Evolutionary conservation across 129 eudicot genomes (phyloP), one percentile per base, ranked within the genome.

Genomic region (Lactuca sativa): DNA sequence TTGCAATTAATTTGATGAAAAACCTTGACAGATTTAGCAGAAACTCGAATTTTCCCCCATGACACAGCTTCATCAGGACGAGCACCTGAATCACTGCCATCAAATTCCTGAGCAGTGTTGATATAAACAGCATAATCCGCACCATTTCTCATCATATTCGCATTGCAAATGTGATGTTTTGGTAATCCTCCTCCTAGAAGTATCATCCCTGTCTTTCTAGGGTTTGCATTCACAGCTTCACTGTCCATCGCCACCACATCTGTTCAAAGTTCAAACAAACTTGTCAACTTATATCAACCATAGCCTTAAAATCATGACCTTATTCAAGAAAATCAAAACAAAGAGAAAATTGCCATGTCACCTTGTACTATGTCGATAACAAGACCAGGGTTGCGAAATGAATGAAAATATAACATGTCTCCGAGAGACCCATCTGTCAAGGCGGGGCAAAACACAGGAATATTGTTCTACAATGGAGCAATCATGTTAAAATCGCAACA

Each of bases 111-210:
- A 21, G 97, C 98, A 0, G 95, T 93, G 81, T 93, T 93, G 10
- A 87, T 83, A 59, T 81, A 93, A 17, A 90, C 97, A 0, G 93
- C 98, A 74, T 65, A 93, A 82, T 93, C 98, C 11, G 98, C 98
- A 65, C 98, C 98, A 69, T 90, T 93, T 18, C 98, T 92, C 98
- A 90, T 93, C 98, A 93, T 90, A 78, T 93, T 93, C 31, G 97
- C 97, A 74, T 93, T 86, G 82, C 95, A 87, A 10, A 93, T 93
- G 55, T 93, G 98, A 80, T 93, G 98, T 74, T 93, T 93, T 47
- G 98, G 98, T 72, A 93, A 74, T 34, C 98, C 95, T n/a, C 98
- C 98, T 43, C 98, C 98, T 11, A 93, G 88, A 69, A 93, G 81
- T 37, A 93, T 82, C 85, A 93, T 83, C 64, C 97, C 98, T 0